Evolutionary conservation across 2,329 filamentous ascomycete species (phyloP), one percentile per base, ranked within the genome.

Genomic region (Aspergillus neotritici): DNA sequence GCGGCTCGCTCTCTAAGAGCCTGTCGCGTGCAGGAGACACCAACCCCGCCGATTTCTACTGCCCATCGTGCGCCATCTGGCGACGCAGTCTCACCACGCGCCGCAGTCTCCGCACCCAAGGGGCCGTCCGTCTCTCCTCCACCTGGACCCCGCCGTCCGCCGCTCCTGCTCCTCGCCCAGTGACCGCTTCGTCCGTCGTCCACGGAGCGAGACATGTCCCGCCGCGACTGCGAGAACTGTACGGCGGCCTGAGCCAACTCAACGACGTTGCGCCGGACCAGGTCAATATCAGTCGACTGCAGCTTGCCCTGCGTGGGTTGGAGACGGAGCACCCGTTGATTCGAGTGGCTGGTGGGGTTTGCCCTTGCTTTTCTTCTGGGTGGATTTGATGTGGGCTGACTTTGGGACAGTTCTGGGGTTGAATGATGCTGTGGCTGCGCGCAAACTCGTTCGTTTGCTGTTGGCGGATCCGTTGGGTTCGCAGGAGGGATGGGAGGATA

Each of bases 401-500:
- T 44, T 39, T 31, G 2, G 37, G 37, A 30, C 49, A 73, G 74
- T 79, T 3, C 66, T 79, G 14, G 72, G 73, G 8, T 50, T 78
- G 41, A 70, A 74, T 38, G 70, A 74, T 48, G 68, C 71, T 45
- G 58, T 61, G 14, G 70, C 72, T 36, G 76, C 79, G 33, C 71
- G 74, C 50, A 74, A 69, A 50, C 72, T 96, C 7, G 74, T 89
- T 35, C 78, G 82, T 33, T 70, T 90, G 30, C 66, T 88, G 10
- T 69, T 89, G 2, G 82, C 83, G 2, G 86, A 90, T 62, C 84
- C 86, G 4, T 65, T 90, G 51, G 73, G 73, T 31, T 66, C 75
- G 4, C 75, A 79, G 50, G 75, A 80, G 51, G 64, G 72, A 17
- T 90, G 86, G 86, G 86, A 90, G 64, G 69, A 70, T 56, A 70